Evolutionary conservation across 2,329 filamentous ascomycete genomes (phyloP).

Genomic region (Alternaria conjuncta): DNA sequence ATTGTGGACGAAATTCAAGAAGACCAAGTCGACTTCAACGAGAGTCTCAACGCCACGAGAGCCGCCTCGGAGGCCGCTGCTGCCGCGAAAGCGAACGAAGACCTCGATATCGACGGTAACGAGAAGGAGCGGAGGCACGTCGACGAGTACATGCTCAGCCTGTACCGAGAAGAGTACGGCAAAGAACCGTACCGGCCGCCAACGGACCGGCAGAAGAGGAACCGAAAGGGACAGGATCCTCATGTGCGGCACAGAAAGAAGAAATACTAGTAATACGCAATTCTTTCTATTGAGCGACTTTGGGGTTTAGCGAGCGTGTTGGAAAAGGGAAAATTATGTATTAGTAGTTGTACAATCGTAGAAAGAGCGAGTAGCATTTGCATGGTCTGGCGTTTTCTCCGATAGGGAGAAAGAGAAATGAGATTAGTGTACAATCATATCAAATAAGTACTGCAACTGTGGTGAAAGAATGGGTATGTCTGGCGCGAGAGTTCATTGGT

Average conservation of each 20-base stretch:
- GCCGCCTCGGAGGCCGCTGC: conserved; percentile 27
- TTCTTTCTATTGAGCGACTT: background rate
- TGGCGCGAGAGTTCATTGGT: background rate
- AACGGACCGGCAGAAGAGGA: conserved; percentile 41
- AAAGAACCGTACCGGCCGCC: conserved; percentile 42
- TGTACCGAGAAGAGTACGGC: conserved; percentile 41
- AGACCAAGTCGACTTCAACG: conserved; percentile 52
- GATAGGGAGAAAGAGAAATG: background rate
- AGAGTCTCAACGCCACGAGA: conserved; percentile 36
- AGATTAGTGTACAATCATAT: background rate
- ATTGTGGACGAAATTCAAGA: conserved; percentile 66
- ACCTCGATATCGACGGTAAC: conserved; percentile 21
- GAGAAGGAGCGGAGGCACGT: conserved; percentile 36
- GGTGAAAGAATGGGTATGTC: background rate
- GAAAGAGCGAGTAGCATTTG: background rate
- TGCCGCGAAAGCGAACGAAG: conserved; percentile 21
- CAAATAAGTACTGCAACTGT: background rate
- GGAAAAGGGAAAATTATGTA: background rate
- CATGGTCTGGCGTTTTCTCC: background rate
- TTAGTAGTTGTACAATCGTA: conserved; percentile 1
- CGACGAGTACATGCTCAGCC: conserved; percentile 45
- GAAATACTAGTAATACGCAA: conserved; percentile 24
- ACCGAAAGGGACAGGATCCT: conserved; percentile 39
- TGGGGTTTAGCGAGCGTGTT: background rate
- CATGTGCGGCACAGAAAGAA: conserved; percentile 40